Evolutionary conservation across 306 rosid species (phyloP).

Genomic region (Pyrus communis): DNA sequence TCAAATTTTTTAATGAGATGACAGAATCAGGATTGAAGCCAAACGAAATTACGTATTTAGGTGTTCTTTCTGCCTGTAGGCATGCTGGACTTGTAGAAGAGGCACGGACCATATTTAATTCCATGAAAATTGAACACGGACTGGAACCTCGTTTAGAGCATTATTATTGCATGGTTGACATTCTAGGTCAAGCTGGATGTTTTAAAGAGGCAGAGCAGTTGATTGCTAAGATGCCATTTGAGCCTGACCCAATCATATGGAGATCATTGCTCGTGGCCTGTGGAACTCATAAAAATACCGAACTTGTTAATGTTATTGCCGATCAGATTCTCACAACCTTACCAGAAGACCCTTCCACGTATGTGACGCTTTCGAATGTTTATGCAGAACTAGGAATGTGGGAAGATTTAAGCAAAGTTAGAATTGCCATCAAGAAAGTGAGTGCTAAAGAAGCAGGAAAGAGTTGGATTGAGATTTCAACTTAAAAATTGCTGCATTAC

Average conservation of each 20-base stretch:
- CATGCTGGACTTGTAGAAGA: slow-evolving; percentile 69
- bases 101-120: slow-evolving; percentile 51
- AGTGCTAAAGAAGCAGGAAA: slow-evolving; percentile 65
- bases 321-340: slow-evolving; percentile 46
- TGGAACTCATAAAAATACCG: slow-evolving; percentile 47
- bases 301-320: slow-evolving; percentile 50
- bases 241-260: slow-evolving; percentile 63
- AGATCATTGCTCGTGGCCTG: slow-evolving; percentile 70
- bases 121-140: slow-evolving; percentile 45
- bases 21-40: slow-evolving; percentile 53
- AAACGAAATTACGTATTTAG: slow-evolving; percentile 64
- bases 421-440: slow-evolving; percentile 44
- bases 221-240: slow-evolving; percentile 60
- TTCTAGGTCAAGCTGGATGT: slow-evolving; percentile 63
- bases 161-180: slow-evolving; percentile 82
- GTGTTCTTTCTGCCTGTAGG: slow-evolving; percentile 82
- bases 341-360: slow-evolving; percentile 62
- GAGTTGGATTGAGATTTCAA: slow-evolving; percentile 78
- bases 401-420: slow-evolving; percentile 54
- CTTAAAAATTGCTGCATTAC: slow-evolving; percentile 32
- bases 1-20: slow-evolving; percentile 51
- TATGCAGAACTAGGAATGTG: slow-evolving; percentile 76
- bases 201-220: slow-evolving; percentile 51
- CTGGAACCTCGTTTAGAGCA: slow-evolving; percentile 55
- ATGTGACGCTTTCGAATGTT: slow-evolving; percentile 64